phyloP scores from a whole-genome alignment of 169 alveolate genomes.

The Plasmodium chabaudi region DNA sequence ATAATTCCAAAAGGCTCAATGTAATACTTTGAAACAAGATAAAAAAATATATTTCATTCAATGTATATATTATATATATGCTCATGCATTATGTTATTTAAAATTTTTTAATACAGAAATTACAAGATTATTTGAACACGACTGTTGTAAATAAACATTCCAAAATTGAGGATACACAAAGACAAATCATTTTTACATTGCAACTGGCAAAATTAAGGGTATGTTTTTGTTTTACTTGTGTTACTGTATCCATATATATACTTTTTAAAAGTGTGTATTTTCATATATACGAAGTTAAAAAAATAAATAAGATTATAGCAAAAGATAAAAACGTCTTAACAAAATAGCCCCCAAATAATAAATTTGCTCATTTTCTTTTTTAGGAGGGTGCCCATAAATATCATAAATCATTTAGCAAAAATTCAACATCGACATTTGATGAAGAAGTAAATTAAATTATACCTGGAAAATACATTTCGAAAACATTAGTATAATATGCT shows the following conservation, averaged over 20 bases:
- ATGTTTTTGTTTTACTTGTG: neutral
- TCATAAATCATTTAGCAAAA: conserved; percentile 67
- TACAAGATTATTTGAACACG: conserved; percentile 73
- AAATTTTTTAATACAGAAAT: conserved; percentile 25
- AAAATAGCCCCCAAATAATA: neutral
- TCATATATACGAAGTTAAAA: neutral
- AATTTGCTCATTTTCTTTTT: conserved; percentile 5
- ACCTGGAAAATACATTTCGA: no score
- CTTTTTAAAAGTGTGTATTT: neutral
- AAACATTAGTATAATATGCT: no score
- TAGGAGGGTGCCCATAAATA: conserved; percentile 76
- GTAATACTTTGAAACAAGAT: conserved; percentile 15
- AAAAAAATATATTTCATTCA: neutral
- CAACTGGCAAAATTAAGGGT: conserved; percentile 76
- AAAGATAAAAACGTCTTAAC: neutral
- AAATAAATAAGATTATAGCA: neutral
- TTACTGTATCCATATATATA: conserved; percentile 13
- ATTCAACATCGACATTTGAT: conserved; percentile 46
- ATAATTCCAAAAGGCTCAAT: conserved; percentile 27
- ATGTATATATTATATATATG: neutral
- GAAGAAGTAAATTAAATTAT: conserved; percentile 42
- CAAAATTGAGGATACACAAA: conserved; percentile 60
- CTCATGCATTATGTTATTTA: conserved; percentile 21
- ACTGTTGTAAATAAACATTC: conserved; percentile 73
- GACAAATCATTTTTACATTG: conserved; percentile 66